These are phyloP conservation scores for Emericellopsis atlantica DNA, from an alignment of 2,329 filamentous ascomycete species.

Conservation along the genomic window DNA sequence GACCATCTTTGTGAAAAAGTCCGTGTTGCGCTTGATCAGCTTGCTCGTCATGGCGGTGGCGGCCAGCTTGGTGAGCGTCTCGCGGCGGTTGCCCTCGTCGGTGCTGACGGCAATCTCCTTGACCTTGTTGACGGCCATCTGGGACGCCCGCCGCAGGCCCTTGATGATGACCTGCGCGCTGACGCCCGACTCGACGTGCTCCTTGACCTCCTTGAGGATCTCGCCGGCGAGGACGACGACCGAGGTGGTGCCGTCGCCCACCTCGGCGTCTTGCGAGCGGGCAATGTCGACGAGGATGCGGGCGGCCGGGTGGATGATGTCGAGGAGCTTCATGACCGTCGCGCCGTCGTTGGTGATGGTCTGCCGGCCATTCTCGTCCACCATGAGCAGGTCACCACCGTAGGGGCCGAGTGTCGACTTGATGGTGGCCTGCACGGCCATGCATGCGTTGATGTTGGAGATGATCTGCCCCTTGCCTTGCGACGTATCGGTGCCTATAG, in stretches of 20 bases:
- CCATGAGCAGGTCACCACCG: slow-evolving; percentile 89
- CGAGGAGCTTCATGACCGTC: slow-evolving; percentile 99
- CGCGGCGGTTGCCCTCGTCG: slow-evolving; percentile 68
- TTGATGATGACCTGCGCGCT: slow-evolving; percentile 98
- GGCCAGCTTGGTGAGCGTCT: slow-evolving; percentile 81
- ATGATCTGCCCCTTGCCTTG: slow-evolving; percentile 95
- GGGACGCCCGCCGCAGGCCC: slow-evolving; percentile 74
- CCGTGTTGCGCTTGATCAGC: slow-evolving; percentile 92
- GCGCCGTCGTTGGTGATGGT: slow-evolving; percentile 99
- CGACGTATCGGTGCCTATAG: slow-evolving; percentile 81
- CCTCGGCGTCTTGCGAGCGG: slow-evolving; percentile 96
- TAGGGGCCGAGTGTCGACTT: slow-evolving; percentile 94
- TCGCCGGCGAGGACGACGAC: slow-evolving; percentile 96
- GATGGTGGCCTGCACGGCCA: slow-evolving; percentile 90
- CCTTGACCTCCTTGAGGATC: slow-evolving; percentile 92
- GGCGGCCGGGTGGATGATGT: slow-evolving; percentile 95
- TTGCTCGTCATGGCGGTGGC: slow-evolving; percentile 99
- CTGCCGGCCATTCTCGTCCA: slow-evolving; percentile 88
- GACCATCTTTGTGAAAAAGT: slow-evolving; percentile 99
- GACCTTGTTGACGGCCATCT: slow-evolving; percentile 95
- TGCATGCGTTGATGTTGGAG: slow-evolving; percentile 96
- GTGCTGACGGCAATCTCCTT: slow-evolving; percentile 92
- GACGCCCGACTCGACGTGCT: slow-evolving; percentile 91
- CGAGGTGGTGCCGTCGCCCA: slow-evolving; percentile 94
- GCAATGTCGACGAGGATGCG: slow-evolving; percentile 97